Evolutionary conservation across 176 grass and related monocot genomes (phyloP).

Genomic region (Oryza meyeriana): DNA sequence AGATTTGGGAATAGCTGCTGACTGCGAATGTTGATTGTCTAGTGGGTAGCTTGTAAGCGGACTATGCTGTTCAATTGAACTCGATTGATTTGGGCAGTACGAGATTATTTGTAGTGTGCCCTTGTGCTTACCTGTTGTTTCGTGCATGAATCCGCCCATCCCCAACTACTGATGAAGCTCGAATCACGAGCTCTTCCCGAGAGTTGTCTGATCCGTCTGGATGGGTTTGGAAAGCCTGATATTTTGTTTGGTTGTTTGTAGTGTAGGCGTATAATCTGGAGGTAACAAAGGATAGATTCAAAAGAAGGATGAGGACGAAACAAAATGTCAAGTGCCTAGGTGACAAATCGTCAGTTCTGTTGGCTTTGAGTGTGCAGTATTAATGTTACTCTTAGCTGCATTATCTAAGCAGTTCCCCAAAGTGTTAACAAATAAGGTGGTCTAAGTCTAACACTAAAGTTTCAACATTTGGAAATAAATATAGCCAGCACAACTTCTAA

Average conservation of each 20-base stretch:
- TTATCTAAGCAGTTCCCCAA: not conserved
- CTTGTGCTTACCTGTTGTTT: not conserved
- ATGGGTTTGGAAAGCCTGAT: not conserved
- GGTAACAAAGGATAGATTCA: not conserved
- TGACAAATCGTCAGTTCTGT: not conserved
- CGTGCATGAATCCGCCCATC: not conserved
- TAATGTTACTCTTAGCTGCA: not conserved
- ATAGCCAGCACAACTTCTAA: not conserved
- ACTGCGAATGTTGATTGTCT: not conserved
- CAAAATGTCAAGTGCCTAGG: not conserved
- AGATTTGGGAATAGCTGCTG: not conserved
- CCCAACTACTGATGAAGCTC: not conserved
- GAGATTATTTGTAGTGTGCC: not conserved
- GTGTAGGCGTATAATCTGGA: not conserved
- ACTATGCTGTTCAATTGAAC: not conserved
- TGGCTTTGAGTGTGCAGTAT: not conserved
- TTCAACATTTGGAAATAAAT: not conserved
- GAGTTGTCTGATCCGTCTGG: not conserved
- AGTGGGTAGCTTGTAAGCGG: not conserved
- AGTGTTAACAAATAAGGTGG: not conserved
- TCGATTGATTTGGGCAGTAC: not conserved
- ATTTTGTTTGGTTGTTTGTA: not conserved
- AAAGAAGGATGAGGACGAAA: not conserved
- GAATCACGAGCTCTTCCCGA: not conserved
- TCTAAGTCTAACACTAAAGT: not conserved